Percentiles rank a stretch among this genome's conserved stretches.
Evolutionary conservation across 2,329 filamentous ascomycete species (phyloP).

Genomic region (Clarireedia sp.): DNA sequence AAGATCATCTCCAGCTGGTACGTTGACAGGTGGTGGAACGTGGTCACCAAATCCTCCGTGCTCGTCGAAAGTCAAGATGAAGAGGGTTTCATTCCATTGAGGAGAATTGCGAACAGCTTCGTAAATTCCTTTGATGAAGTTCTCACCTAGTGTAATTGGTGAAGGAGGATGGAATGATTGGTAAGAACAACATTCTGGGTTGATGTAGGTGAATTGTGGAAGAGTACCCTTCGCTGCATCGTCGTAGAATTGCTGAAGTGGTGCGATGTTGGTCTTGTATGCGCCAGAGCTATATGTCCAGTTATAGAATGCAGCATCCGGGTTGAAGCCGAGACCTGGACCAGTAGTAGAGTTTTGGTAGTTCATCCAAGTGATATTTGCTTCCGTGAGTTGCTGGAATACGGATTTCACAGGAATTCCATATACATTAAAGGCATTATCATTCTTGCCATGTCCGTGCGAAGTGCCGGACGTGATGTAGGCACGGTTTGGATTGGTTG

Average conservation of each 20-base stretch:
- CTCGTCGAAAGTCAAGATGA: constrained; percentile 41
- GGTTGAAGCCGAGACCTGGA: constrained; percentile 31
- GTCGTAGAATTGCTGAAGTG: constrained; percentile 35
- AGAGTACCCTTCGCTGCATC: constrained; percentile 38
- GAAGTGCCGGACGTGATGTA: constrained; percentile 34
- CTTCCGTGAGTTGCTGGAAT: constrained; percentile 35
- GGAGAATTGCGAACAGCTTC: constrained; percentile 36
- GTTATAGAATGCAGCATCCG: constrained; percentile 37
- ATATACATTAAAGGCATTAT: constrained; percentile 29
- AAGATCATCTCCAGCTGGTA: constrained; percentile 33
- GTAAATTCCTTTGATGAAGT: constrained; percentile 39
- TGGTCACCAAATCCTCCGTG: constrained; percentile 41
- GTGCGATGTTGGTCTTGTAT: constrained; percentile 31
- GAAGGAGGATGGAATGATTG: constrained; percentile 40
- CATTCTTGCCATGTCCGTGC: constrained; percentile 33
- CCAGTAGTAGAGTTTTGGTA: constrained; percentile 36
- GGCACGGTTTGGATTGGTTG: constrained; percentile 30
- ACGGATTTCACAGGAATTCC: constrained; percentile 33
- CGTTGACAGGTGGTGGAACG: constrained; percentile 34
- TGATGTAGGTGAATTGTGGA: constrained; percentile 40
- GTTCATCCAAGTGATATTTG: constrained; percentile 37
- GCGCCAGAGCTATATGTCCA: constrained; percentile 33
- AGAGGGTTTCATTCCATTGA: constrained; percentile 40
- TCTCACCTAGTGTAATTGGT: constrained; percentile 37
- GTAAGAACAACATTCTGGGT: constrained; percentile 42